A percentile compares a stretch with the other conserved stretches of the same genome.
Evolutionary conservation across 495 filamentous ascomycete species (phyloP).

Genomic region (Neurospora sp.): DNA sequence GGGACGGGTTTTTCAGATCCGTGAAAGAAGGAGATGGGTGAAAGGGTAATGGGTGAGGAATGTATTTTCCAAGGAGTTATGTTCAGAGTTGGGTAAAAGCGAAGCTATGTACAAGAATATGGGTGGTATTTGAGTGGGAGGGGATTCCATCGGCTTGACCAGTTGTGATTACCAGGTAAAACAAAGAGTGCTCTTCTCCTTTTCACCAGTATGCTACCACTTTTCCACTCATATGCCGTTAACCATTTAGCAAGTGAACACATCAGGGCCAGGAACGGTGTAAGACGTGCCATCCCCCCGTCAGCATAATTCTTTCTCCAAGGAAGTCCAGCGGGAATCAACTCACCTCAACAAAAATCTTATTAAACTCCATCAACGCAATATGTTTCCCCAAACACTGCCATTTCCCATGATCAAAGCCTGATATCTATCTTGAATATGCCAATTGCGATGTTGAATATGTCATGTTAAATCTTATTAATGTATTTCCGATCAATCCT

Average conservation of each 20-base stretch:
- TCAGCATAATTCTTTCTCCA: too few relatives aligned
- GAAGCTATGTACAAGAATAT: background rate
- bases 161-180: background rate
- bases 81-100: background rate
- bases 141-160: background rate
- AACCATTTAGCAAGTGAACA: conserved; percentile 21
- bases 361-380: too few relatives aligned
- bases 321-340: too few relatives aligned
- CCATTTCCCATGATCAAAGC: too few relatives aligned
- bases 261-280: conserved; percentile 26
- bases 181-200: background rate
- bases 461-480: too few relatives aligned
- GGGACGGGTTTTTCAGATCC: background rate
- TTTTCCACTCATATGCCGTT: background rate
- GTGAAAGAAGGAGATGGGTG: background rate
- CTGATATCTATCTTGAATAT: too few relatives aligned
- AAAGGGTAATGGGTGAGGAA: background rate
- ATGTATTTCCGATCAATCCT: too few relatives aligned
- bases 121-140: background rate
- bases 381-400: too few relatives aligned
- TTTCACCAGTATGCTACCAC: background rate
- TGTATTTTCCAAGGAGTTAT: background rate
- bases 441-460: too few relatives aligned
- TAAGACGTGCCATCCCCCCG: too few relatives aligned
- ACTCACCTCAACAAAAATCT: too few relatives aligned